Percentiles rank a stretch among this genome's conserved stretches.
These are phyloP conservation scores for Solanum commersonii DNA, from an alignment of 257 asterid genomes.

Conservation along the genomic window DNA sequence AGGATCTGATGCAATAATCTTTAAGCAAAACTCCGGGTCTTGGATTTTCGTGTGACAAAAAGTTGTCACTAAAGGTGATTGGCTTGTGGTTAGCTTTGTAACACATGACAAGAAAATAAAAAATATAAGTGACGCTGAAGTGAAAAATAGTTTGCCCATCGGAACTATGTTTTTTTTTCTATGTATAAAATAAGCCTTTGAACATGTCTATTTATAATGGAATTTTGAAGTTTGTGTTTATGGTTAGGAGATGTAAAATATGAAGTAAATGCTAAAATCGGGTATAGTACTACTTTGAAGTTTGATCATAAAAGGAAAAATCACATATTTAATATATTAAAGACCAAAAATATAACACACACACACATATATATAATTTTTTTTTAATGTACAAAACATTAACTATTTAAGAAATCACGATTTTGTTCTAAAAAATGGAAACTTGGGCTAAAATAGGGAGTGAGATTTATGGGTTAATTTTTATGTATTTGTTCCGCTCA, in stretches of 20 bases:
- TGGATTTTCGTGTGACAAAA: not conserved
- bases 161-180: not conserved
- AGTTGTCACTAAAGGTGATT: not conserved
- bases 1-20: not conserved
- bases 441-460: too few relatives aligned
- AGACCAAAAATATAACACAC: not conserved
- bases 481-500: too few relatives aligned
- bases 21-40: not conserved
- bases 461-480: too few relatives aligned
- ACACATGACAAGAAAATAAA: not conserved
- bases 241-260: not conserved
- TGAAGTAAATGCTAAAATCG: not conserved
- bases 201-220: not conserved
- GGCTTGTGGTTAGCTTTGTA: not conserved
- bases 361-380: too few relatives aligned
- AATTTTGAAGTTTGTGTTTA: not conserved
- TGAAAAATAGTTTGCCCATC: not conserved
- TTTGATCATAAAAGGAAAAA: not conserved
- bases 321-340: not conserved
- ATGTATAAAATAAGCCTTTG: not conserved
- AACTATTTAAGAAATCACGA: not conserved
- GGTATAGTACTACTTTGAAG: not conserved
- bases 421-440: not conserved
- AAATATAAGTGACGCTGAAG: not conserved
- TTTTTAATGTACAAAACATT: not conserved